Base-by-base conservation (phyloP, 139 green algal genomes). In the Nannochloris sp. region DNA sequence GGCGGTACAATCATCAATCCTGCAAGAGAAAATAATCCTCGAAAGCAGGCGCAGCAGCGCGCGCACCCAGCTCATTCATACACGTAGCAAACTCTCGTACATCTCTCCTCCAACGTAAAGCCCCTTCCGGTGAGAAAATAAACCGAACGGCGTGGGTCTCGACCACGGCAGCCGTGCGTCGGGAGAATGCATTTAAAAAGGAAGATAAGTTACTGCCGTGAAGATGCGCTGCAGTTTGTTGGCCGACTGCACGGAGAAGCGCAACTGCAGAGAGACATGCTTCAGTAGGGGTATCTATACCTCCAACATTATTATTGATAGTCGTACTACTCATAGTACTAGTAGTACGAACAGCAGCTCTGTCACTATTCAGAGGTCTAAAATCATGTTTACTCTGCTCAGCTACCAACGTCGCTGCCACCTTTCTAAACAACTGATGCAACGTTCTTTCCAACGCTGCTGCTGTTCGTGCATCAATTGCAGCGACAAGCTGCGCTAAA, bases 1-100 rank as follows among this genome's bases (percentile, higher is more conserved):
- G 88, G 88, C 10, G 79, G 70, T 33, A 95, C 88, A 13, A 95
- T 71, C 63, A 95, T 80, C 53, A 93, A 56, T 56, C 67, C 48
- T 55, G 68, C 72, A 56, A 83, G 38, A 30, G 70, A 65, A 23
- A 42, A 53, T 77, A n/a, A 46, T 79, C 67, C 13, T 80, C 61
- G 29, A 83, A 61, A 15, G 58, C 46, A n/a, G 71, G 60, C 42
- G 53, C 37, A 2, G 68, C 44, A 30, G 66, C 36, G 14, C 59
- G 27, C 4, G 69, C 64, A 6, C 64, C 38, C 51, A 80, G 64
- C 13, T 47, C 35, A 14, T 27, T 44, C 14, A 77, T 46, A n/a
- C 65, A 69, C 13, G 73, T 77, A 4, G 66, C 67, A 33, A 88
- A 90, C 39, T 86, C 82, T 2, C 55, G 67, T 38, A 92, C 63